Evolutionary conservation across 345 rosid genomes (phyloP), one percentile per base, ranked within the genome.

Genomic region (Linum trigynum): DNA sequence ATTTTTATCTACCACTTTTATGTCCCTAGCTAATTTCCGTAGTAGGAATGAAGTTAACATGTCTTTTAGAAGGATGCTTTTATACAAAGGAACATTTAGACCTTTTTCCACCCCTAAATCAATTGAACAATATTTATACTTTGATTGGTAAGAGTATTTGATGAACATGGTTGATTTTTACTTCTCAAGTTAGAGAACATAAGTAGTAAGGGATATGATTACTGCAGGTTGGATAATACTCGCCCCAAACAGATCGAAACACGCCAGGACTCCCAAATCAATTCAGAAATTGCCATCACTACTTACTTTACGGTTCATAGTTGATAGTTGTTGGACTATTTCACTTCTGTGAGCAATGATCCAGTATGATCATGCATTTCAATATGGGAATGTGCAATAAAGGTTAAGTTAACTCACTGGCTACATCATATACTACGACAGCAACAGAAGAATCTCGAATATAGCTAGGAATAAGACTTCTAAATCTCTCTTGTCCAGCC

Each of bases 381-480:
- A 48, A 2, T 48, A 9, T 43, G 14, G 14, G 14, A 48, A 48
- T 48, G 3, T 48, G 53, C 53, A 2, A 48, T 2, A 9, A 15
- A 48, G 11, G 53, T 48, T 48, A 15, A 57, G 36, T 12, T 23
- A 5, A 57, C 61, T 57, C 38, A 57, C 61, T 57, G 38, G 61
- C 61, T 32, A 57, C 61, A 57, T 57, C 61, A 57, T 57, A 57
- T 32, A 57, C 61, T 2, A 57, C 38, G 3, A 57, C 61, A 57
- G 61, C 61, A 23, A 57, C 61, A 23, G 61, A 57, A 57, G 61
- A 57, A 57, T 57, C 61, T 37, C 61, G 38, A 8, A 57, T 57
- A 37, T 57, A 57, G 61, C 61, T 57, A 8, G 61, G 61, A 57
- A 57, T 57, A 57, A 57, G 61, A 57, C 61, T 57, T 37, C 61